phyloP scores from a whole-genome alignment of 352 stramenopile species.

The Achlya hypogyna region DNA sequence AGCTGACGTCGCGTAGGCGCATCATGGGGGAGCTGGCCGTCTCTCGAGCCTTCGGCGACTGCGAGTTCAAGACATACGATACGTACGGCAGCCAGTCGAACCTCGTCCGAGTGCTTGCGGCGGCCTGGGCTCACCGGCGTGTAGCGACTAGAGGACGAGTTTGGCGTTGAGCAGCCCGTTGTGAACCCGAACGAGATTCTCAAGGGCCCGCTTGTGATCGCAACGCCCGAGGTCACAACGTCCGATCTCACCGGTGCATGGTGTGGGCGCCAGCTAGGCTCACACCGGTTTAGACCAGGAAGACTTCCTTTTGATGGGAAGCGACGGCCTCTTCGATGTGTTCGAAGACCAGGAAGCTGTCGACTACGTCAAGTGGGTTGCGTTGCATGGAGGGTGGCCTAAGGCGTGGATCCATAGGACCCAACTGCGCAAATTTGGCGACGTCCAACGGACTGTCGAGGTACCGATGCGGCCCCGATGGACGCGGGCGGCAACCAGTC shows the following conservation, averaged over 20 bases:
- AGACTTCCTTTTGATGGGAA: slow-evolving; percentile 72
- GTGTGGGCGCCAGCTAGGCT: background rate
- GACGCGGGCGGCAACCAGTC: background rate
- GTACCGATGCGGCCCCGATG: slow-evolving; percentile 22
- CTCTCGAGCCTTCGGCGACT: slow-evolving; percentile 82
- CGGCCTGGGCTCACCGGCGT: background rate
- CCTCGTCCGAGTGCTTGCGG: slow-evolving; percentile 2
- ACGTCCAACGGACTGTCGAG: slow-evolving; percentile 74
- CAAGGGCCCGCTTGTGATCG: slow-evolving; percentile 72
- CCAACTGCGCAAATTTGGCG: slow-evolving; percentile 55
- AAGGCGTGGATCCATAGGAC: slow-evolving; percentile 16
- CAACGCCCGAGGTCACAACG: slow-evolving; percentile 63
- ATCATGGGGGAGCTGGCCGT: slow-evolving; percentile 90
- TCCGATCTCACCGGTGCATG: slow-evolving; percentile 47
- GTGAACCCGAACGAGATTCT: slow-evolving; percentile 81
- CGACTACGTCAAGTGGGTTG: slow-evolving; percentile 41
- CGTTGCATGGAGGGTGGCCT: background rate
- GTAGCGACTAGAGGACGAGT: slow-evolving; percentile 7
- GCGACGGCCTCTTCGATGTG: slow-evolving; percentile 76
- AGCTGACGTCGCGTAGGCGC: no score
- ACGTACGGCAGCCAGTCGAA: background rate
- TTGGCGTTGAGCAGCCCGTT: slow-evolving; percentile 37
- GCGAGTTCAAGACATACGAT: slow-evolving; percentile 93
- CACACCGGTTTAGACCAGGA: slow-evolving; percentile 35
- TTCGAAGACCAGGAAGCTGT: slow-evolving; percentile 77